These are phyloP conservation scores for Tetrahymena malaccensis DNA, from an alignment of 73 alveolate species.

Conservation along the genomic window DNA sequence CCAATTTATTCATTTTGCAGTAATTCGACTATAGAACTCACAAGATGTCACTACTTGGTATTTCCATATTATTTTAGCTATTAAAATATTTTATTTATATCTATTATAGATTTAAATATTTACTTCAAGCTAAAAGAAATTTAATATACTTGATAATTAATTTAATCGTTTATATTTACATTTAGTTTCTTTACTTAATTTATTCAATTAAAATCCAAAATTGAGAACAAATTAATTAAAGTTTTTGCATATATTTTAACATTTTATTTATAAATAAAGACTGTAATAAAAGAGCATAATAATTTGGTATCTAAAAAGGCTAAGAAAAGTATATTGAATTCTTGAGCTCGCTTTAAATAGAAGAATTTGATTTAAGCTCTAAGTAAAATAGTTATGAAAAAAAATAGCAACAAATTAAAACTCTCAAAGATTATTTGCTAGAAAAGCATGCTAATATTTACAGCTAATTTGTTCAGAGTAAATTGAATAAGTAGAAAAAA, in stretches of 20 bases:
- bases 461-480: not conserved
- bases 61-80: not conserved
- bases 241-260: too few relatives aligned
- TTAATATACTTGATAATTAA: too few relatives aligned
- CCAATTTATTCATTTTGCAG: not conserved
- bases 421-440: not conserved
- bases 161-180: too few relatives aligned
- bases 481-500: not conserved
- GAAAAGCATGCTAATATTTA: not conserved
- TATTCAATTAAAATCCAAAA: too few relatives aligned
- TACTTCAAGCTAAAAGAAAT: too few relatives aligned
- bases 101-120: too few relatives aligned
- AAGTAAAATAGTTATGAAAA: not conserved
- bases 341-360: not conserved
- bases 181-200: too few relatives aligned
- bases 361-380: not conserved
- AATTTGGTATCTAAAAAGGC: not conserved
- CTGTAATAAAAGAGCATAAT: not conserved
- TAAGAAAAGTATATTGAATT: not conserved
- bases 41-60: not conserved
- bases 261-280: not conserved
- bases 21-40: not conserved
- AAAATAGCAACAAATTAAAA: not conserved
- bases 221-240: too few relatives aligned
- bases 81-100: not conserved